Base-by-base conservation (phyloP, 1,139 yeast genomes). In the Nakaseomyces delphensis region DNA sequence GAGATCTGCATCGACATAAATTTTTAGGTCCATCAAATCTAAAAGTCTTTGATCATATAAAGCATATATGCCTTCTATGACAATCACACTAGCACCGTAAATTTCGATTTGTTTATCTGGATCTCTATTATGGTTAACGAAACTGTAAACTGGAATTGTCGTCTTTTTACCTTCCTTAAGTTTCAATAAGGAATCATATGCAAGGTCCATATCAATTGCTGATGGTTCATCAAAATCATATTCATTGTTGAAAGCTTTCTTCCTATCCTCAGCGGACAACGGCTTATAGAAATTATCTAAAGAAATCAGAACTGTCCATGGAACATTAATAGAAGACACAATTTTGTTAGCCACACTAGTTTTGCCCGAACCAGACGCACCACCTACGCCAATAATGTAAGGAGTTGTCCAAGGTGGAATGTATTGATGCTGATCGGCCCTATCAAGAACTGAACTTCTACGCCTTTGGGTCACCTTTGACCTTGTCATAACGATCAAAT, bases 391-490 rank as follows among this genome's bases (percentile, higher is more conserved):
- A 49, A 91, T 89, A 41, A 91, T 79, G 58, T 87, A 91, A 0
- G 97, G 97, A 47, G 86, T 87, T 2, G 86, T 80, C 97, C 97
- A 91, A 19, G 97, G 97, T 2, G 97, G 97, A 13, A 76, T 74
- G 57, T 84, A 83, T 30, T 47, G 48, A 9, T 44, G 30, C 15
- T 43, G 45, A 18, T 43, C 43, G 11, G 35, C 23, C 18, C 35
- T 16, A 13, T 15, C n/a, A n/a, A 33, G 27, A 10, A 20, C 16
- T 9, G 27, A 20, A 21, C 37, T 33, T 14, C 39, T 24, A 15
- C 39, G 39, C 10, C 39, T 36, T 15, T 20, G 21, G 10, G 15
- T 24, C 10, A n/a, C 21, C 10, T n/a, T 15, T 10, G 21, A 9
- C 9, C 27, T 15, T 8, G 37, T 33, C 37, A 33, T 33, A 31